Percentiles rank a stretch among this genome's conserved stretches.
Conservation (phyloP, 164 flowering plant species). For the Annona cherimola region DNA sequence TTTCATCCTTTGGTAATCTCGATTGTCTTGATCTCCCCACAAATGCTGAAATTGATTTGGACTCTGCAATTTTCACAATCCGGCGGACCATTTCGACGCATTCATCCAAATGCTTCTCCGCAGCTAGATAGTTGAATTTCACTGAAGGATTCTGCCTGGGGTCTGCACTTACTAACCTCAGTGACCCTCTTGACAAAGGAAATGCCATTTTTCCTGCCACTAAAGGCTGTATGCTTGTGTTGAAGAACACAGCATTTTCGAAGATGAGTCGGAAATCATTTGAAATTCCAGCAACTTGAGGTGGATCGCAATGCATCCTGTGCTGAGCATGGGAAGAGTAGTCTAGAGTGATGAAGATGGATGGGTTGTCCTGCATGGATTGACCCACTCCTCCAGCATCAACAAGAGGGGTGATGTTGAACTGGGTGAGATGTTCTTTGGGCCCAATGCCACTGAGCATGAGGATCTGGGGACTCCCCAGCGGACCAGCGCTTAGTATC, state of each 20-base stretch:
- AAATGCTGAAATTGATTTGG: conserved; percentile 21
- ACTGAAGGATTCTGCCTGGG: conserved; percentile 35
- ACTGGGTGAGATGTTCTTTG: conserved; percentile 16
- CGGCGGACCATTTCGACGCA: conserved; percentile 21
- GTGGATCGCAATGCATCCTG: conserved; percentile 20
- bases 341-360: conserved; percentile 16
- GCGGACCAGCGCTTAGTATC: conserved; percentile 33
- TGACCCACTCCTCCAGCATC: conserved; percentile 23
- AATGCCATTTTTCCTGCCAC: conserved; percentile 24
- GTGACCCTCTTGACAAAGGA: conserved; percentile 29
- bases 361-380: conserved; percentile 34
- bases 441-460: conserved; percentile 48
- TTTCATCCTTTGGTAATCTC: background rate
- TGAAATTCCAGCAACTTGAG: conserved; percentile 31
- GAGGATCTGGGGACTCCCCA: conserved; percentile 42
- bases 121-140: conserved; percentile 30
- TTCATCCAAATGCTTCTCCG: conserved; percentile 22
- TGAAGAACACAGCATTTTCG: conserved; percentile 21
- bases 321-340: conserved; percentile 8
- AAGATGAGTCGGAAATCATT: conserved; percentile 22
- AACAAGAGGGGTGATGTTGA: conserved; percentile 19
- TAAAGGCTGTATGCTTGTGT: conserved; percentile 12
- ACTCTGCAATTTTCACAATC: conserved; percentile 18
- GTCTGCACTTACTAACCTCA: conserved; percentile 21
- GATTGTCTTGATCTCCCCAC: conserved; percentile 10